Evolutionary conservation across 768 basidiomycete species (phyloP).

Genomic region (Erythrobasidium yunnanense): DNA sequence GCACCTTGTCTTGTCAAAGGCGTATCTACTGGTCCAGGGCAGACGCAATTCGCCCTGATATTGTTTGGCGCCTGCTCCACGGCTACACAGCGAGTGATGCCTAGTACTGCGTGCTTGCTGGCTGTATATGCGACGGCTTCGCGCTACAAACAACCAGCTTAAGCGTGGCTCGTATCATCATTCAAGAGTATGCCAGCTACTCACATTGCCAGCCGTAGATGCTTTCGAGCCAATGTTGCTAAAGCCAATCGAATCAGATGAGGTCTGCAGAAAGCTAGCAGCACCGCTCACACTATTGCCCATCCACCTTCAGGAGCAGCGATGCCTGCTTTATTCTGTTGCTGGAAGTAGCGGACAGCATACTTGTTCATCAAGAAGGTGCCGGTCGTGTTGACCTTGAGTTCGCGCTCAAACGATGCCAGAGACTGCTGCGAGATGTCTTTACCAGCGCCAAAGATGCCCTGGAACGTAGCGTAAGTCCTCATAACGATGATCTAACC

Average conservation of each 20-base stretch:
- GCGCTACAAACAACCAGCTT: neutral
- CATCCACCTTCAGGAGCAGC: conserved; percentile 18
- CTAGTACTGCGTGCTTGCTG: conserved; percentile 16
- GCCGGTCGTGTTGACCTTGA: conserved; percentile 24
- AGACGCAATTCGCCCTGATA: conserved; percentile 12
- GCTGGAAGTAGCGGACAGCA: conserved; percentile 8
- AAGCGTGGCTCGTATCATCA: neutral
- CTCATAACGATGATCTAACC: neutral
- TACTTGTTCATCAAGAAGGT: conserved; percentile 23
- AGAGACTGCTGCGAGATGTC: conserved; percentile 12
- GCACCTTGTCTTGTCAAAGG: conserved; percentile 10
- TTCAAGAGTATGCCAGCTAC: conserved; percentile 1
- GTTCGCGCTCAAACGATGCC: conserved; percentile 17
- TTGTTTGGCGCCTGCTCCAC: conserved; percentile 19
- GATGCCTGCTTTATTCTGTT: conserved; percentile 14
- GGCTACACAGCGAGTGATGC: conserved; percentile 18
- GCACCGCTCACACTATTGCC: conserved; percentile 15
- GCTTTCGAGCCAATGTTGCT: conserved; percentile 28
- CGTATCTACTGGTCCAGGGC: conserved; percentile 27
- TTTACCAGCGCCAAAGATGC: conserved; percentile 24
- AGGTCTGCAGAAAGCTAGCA: neutral
- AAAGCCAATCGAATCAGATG: neutral
- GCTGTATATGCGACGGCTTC: conserved; percentile 14
- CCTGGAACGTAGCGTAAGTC: neutral
- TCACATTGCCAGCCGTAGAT: conserved; percentile 22